Percentiles rank a stretch among this genome's conserved stretches.
These are phyloP conservation scores for Pleurostoma richardsiae DNA, from an alignment of 2,329 filamentous ascomycete genomes.

Conservation along the genomic window DNA sequence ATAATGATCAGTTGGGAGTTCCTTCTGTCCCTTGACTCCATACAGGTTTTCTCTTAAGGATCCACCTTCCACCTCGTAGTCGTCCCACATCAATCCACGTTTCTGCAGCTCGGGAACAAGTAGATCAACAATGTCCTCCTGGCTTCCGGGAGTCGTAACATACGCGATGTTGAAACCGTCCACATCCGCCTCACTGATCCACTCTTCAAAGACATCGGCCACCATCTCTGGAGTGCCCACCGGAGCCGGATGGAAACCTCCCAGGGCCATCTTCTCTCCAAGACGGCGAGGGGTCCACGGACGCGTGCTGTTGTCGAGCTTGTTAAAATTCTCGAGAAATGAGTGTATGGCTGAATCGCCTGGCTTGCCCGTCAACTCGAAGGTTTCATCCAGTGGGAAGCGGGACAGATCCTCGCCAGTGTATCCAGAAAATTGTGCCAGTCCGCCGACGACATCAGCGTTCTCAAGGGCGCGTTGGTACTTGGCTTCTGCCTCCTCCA, in stretches of 20 bases:
- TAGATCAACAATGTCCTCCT: conserved; percentile 2
- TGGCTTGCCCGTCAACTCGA: conserved; percentile 1
- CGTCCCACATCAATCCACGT: conserved; percentile 11
- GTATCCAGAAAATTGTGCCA: conserved; percentile 17
- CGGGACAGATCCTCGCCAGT: conserved; percentile 16
- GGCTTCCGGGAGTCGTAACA: conserved; percentile 2
- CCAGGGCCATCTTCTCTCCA: conserved; percentile 5
- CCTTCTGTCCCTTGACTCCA: neutral
- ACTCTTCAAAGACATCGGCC: conserved; percentile 2
- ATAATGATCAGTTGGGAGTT: conserved; percentile 5
- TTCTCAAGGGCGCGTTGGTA: conserved; percentile 7
- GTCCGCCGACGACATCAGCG: conserved; percentile 11
- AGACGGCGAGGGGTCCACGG: conserved; percentile 9
- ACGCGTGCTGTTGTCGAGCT: conserved; percentile 2
- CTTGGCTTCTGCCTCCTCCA: conserved; percentile 5
- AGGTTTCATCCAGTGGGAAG: conserved; percentile 15
- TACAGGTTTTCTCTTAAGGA: conserved; percentile 10
- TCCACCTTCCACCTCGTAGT: conserved; percentile 12
- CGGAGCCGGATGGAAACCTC: conserved; percentile 1
- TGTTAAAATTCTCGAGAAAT: conserved; percentile 3
- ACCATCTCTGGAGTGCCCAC: conserved; percentile 1
- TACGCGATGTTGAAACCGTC: conserved; percentile 8
- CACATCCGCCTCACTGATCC: conserved; percentile 6
- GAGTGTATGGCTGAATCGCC: conserved; percentile 1
- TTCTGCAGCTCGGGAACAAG: conserved; percentile 14